A percentile compares a stretch with the other conserved stretches of the same genome.
Conservation (phyloP, 768 basidiomycete genomes). For the Mycena alexandri region DNA sequence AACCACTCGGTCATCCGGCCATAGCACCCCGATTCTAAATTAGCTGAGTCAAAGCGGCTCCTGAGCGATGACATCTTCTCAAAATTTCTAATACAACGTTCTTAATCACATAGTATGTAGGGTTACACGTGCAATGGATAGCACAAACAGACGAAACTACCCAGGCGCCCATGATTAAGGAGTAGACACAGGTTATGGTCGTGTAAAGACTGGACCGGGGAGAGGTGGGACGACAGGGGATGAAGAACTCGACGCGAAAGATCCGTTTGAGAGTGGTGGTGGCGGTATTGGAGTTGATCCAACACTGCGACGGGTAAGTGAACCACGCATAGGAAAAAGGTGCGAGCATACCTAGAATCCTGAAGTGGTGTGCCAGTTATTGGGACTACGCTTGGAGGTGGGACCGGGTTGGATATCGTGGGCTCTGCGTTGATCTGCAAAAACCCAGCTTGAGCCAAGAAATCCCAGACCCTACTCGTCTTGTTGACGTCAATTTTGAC, state of each 20-base stretch:
- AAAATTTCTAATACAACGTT: too few species aligned
- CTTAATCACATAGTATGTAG: too few species aligned
- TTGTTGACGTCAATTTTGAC: conserved; percentile 96
- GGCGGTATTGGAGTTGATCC: not conserved
- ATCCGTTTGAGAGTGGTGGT: conserved; percentile 18
- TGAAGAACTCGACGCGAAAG: conserved; percentile 1
- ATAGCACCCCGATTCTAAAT: too few species aligned
- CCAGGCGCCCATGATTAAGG: too few species aligned
- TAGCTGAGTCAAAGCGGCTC: too few species aligned
- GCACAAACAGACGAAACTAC: not conserved
- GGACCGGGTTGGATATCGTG: conserved; percentile 28
- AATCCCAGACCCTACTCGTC: conserved; percentile 93
- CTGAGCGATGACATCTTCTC: too few species aligned
- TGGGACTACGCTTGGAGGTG: conserved; percentile 5
- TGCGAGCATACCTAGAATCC: conserved; percentile 15
- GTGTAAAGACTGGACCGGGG: not conserved
- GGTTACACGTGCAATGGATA: too few species aligned
- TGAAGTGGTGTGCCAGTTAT: conserved; percentile 10
- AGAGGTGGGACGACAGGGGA: not conserved
- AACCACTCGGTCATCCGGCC: conserved; percentile 89
- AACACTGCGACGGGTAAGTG: not conserved
- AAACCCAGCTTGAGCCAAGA: conserved; percentile 87
- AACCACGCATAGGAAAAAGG: not conserved
- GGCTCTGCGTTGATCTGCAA: conserved; percentile 76
- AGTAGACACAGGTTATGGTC: not conserved